Base-by-base conservation (phyloP, 2,329 filamentous ascomycete species). In the Plectosphaerella plurivora region DNA sequence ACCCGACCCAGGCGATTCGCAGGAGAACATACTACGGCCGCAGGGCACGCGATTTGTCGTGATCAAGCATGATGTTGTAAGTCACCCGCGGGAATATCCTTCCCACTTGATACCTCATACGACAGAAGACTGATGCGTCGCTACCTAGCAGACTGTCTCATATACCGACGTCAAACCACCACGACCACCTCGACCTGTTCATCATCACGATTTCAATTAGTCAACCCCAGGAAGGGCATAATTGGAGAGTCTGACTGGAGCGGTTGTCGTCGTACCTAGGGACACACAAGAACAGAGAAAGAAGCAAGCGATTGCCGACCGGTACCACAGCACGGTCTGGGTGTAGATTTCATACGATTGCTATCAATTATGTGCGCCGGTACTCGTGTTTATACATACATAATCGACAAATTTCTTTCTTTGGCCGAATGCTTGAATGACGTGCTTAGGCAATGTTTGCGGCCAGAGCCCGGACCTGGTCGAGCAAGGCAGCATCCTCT, bases 381-480 rank as follows among this genome's bases (percentile, higher is more conserved):
- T 22, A 22, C 5, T 22, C 22, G 22, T 22, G 22, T 22, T 22
- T 22, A 22, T 22, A 22, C 22, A 22, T 22, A 22, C 22, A 22
- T 22, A 22, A 22, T 22, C 5, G 22, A 22, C 22, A 22, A 22
- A 5, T 22, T 22, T 5, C 22, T 22, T 22, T 22, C 22, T 22
- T 3, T 5, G 3, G 22, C 22, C 5, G 3, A 3, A 22, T 22
- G 22, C 22, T 22, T 22, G 3, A 5, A 22, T 22, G 22, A 22
- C 22, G 22, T 22, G 22, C 22, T 22, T 22, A 22, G 22, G 22
- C 22, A 22, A 22, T 22, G 22, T 56, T 49, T 35, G 52, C 52
- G 5, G 54, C 54, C 56, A 75, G 58, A 14, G 62, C 60, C n/a
- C 65, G 70, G n/a, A 84, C 79, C 66, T 81, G 69, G 60, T 82